phyloP scores from a whole-genome alignment of 768 basidiomycete genomes.

The Roridomyces roridus region DNA sequence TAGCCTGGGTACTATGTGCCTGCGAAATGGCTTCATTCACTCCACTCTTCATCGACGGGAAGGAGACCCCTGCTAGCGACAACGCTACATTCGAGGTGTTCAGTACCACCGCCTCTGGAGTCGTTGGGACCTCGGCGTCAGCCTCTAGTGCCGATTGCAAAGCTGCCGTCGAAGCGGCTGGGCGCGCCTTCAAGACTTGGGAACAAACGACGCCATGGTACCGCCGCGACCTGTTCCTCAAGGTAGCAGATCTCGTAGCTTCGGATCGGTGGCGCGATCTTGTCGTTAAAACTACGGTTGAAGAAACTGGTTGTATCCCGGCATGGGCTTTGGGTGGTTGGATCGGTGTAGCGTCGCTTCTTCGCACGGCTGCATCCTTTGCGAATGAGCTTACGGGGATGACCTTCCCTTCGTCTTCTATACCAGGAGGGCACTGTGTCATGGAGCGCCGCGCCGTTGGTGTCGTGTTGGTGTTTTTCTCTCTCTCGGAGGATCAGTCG shows the following conservation, averaged over 20 bases:
- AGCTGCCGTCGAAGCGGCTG: conserved; percentile 52
- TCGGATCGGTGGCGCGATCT: conserved; percentile 47
- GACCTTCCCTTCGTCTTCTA: conserved; percentile 43
- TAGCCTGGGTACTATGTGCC: too few relatives aligned
- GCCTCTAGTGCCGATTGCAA: conserved; percentile 52
- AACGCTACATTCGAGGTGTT: conserved; percentile 51
- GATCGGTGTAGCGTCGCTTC: conserved; percentile 30
- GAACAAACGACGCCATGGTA: conserved; percentile 41
- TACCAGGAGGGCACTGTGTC: conserved; percentile 52
- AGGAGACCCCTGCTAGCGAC: conserved; percentile 35
- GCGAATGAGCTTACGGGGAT: conserved; percentile 48
- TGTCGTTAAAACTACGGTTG: conserved; percentile 36
- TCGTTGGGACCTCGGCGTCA: conserved; percentile 52
- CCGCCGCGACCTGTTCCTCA: conserved; percentile 52
- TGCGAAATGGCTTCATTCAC: conserved; percentile 30
- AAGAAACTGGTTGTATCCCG: conserved; percentile 46
- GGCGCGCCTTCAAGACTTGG: conserved; percentile 55
- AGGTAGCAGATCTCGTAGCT: conserved; percentile 52
- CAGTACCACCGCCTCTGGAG: conserved; percentile 46
- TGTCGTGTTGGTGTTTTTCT: conserved; percentile 48
- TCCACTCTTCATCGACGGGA: conserved; percentile 44
- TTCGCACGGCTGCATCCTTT: conserved; percentile 38
- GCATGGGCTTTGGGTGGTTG: conserved; percentile 22
- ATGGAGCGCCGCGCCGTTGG: conserved; percentile 55
- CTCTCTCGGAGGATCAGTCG: background rate